Percentiles rank a stretch among this genome's conserved stretches.
Evolutionary conservation across 202 grass and related monocot genomes (phyloP).

Genomic region (Brachypodium distachyon): DNA sequence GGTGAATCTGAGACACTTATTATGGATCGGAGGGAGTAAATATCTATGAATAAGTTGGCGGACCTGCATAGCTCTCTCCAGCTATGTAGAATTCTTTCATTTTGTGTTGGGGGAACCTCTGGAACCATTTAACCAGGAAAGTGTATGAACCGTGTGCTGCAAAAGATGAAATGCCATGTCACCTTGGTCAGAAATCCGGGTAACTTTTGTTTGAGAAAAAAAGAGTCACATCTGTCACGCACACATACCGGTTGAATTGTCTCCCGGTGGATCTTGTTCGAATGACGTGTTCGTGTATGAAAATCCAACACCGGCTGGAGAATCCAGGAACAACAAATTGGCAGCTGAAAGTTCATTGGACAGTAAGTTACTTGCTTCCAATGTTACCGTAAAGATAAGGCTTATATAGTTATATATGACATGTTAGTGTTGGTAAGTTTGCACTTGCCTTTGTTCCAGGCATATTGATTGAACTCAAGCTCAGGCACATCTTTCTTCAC

Average conservation of each 20-base stretch:
- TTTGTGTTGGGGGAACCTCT: conserved; percentile 55
- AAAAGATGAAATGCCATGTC: neutral
- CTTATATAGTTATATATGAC: neutral
- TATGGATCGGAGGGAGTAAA: no score
- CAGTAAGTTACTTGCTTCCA: neutral
- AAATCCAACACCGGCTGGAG: conserved; percentile 48
- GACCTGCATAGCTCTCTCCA: conserved; percentile 57
- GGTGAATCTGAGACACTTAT: no score
- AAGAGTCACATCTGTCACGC: no score
- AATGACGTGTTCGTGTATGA: conserved; percentile 54
- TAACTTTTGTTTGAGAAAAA: neutral
- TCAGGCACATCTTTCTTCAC: conserved; percentile 42
- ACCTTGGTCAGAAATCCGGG: neutral
- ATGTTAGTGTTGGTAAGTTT: neutral
- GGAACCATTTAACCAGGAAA: conserved; percentile 47
- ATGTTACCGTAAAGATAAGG: neutral
- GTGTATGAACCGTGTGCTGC: conserved; percentile 37
- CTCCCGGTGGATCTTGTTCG: conserved; percentile 27
- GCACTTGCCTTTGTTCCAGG: conserved; percentile 44
- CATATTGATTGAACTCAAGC: conserved; percentile 34
- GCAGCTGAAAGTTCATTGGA: conserved; percentile 20
- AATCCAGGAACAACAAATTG: conserved; percentile 49
- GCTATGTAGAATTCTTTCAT: conserved; percentile 50
- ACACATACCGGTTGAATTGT: conserved; percentile 43
- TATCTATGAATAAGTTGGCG: neutral